These are phyloP conservation scores for Amanita rimosa DNA, from an alignment of 768 basidiomycete species.

Conservation along the genomic window DNA sequence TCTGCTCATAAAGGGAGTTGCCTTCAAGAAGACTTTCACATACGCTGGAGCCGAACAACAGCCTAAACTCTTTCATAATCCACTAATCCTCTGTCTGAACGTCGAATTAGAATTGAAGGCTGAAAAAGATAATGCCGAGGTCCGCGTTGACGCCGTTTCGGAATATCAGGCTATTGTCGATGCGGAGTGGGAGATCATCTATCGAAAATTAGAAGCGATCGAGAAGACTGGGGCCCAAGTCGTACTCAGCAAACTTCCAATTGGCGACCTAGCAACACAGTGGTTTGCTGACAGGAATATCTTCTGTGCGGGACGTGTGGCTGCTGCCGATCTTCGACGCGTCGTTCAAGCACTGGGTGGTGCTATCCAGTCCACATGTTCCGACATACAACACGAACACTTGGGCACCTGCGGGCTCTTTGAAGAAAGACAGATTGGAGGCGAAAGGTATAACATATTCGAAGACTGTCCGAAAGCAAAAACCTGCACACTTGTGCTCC, in stretches of 20 bases:
- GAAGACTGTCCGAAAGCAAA: conserved; percentile 88
- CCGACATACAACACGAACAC: conserved; percentile 83
- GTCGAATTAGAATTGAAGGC: conserved; percentile 98
- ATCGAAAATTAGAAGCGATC: conserved; percentile 92
- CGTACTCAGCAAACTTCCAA: conserved; percentile 94
- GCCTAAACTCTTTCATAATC: conserved; percentile 83
- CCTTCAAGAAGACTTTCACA: conserved; percentile 99
- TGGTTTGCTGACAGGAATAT: conserved; percentile 99
- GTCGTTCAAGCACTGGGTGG: conserved; percentile 97
- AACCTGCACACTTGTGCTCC: conserved; percentile 88
- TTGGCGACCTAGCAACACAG: conserved; percentile 96
- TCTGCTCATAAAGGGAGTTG: conserved; percentile 77
- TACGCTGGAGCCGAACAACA: conserved; percentile 99
- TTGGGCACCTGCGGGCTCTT: conserved; percentile 90
- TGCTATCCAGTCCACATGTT: conserved; percentile 88
- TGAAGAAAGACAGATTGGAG: conserved; percentile 92
- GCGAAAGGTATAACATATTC: conserved; percentile 94
- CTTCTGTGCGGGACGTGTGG: conserved; percentile 96
- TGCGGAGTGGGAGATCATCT: conserved; percentile 99
- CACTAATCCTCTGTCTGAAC: conserved; percentile 88
- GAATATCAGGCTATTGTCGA: conserved; percentile 99
- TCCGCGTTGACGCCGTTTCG: conserved; percentile 90
- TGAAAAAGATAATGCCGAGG: conserved; percentile 98
- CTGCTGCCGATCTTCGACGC: conserved; percentile 79
- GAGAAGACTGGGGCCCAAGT: conserved; percentile 95